phyloP scores from a whole-genome alignment of 106 monocot species.

The Iris macrosiphon region DNA sequence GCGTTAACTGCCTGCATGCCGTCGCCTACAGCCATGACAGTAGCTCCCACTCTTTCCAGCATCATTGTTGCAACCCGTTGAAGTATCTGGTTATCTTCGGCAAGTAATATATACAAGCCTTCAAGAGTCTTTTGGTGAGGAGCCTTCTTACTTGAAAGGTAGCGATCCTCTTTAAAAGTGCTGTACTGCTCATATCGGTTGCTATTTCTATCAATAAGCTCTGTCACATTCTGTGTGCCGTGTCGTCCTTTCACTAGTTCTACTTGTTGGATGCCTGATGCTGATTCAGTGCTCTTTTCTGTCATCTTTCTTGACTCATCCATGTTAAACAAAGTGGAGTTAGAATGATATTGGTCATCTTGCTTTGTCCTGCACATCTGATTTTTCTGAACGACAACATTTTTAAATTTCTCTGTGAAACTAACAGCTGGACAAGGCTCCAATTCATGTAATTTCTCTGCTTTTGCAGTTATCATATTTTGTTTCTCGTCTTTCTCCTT shows the following conservation, averaged over 20 bases:
- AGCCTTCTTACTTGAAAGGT: constrained; percentile 11
- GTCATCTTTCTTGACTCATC: background rate
- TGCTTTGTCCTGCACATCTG: background rate
- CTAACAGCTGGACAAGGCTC: background rate
- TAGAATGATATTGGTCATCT: background rate
- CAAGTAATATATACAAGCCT: constrained; percentile 43
- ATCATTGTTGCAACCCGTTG: constrained; percentile 47
- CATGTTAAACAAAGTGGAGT: background rate
- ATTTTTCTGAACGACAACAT: constrained; percentile 1
- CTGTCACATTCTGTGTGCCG: background rate
- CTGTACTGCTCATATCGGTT: constrained; percentile 3
- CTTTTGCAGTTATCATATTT: background rate
- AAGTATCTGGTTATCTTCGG: constrained; percentile 53
- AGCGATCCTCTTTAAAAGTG: background rate
- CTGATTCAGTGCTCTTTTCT: background rate
- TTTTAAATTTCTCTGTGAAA: background rate
- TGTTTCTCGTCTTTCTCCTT: background rate
- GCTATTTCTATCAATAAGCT: background rate
- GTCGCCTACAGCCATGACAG: constrained; percentile 35
- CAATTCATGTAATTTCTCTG: background rate
- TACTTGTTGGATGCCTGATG: background rate
- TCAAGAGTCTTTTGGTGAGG: constrained; percentile 18
- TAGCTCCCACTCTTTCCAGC: constrained; percentile 43
- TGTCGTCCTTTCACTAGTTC: background rate
- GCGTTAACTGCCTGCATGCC: constrained; percentile 47